Conservation (phyloP, 148 eudicot species). For the Chenopodium berlandieri region DNA sequence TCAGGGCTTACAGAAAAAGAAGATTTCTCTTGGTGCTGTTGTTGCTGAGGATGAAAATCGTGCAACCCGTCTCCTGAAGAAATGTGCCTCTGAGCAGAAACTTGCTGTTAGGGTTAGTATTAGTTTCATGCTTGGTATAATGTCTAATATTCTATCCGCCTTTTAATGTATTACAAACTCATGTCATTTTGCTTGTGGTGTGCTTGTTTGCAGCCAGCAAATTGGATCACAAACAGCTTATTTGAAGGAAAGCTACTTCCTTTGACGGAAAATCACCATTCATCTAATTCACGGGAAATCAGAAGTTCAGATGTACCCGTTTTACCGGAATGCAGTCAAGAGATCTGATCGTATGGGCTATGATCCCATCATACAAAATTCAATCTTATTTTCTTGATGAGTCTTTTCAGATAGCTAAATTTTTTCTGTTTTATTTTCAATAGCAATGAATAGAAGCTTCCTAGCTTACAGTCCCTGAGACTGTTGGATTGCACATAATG, state of each 20-base stretch:
- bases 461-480: neutral
- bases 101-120: constrained; percentile 62
- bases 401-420: neutral
- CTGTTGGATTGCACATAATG: neutral
- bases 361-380: neutral
- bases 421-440: neutral
- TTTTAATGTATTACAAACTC: neutral
- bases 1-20: constrained; percentile 47
- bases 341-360: constrained; percentile 39
- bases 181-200: constrained; percentile 5
- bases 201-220: constrained; percentile 52
- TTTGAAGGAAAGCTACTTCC: constrained; percentile 70
- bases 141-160: neutral
- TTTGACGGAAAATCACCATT: constrained; percentile 31
- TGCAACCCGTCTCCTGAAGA: constrained; percentile 71
- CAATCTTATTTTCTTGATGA: neutral
- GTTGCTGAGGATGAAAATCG: constrained; percentile 60
- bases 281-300: constrained; percentile 19
- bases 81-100: constrained; percentile 73
- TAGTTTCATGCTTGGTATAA: neutral
- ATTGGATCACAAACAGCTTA: constrained; percentile 74
- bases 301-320: constrained; percentile 34
- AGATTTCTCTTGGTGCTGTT: constrained; percentile 48
- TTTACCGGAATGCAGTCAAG: constrained; percentile 53
- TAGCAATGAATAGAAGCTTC: neutral